Evolutionary conservation across 768 basidiomycete species (phyloP), one percentile per base, ranked within the genome.

Genomic region (Lentinus tigrinus): DNA sequence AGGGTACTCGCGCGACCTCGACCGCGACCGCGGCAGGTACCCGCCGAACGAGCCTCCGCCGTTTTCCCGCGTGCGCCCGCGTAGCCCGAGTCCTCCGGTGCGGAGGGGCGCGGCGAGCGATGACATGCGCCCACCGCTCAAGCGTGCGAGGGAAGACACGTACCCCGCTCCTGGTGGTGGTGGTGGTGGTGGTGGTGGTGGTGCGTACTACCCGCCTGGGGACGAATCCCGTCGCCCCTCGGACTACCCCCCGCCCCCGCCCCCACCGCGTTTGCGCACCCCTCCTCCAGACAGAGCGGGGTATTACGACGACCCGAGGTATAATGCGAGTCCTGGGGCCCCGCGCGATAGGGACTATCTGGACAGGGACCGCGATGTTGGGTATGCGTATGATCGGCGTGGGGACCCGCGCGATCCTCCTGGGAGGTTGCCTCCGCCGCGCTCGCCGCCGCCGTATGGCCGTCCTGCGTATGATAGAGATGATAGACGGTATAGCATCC

Each of bases 1-100:
- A 7, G 64, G 49, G 14, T 62, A 62, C 28, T 40, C 38, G 13
- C 49, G 56, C 6, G 63, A 57, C 28, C 57, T 40, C 49, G 67
- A 48, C 14, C 59, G 63, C 16, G 42, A 48, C 14, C 59, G 63
- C 13, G 42, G 61, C 6, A 57, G 65, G 9, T 69, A 65, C 56
- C 65, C 63, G 9, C 58, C 62, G 11, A 24, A 26, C 17, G 38
- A 17, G 31, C 42, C 65, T 1, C 28, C 44, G 3, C 6, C 56
- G 4, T 68, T 56, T 52, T 65, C 65, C 16, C 66, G 70, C 10
- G 65, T 71, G 6, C 63, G 69, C 13, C 61, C 62, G 10, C 64
- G 70, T 16, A 71, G 70, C 52, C 69, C 67, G 28, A 70, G 65
- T 24, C 70, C 70, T 24, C 70, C 70, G 11, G 11, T 60, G 8